Base-by-base conservation (phyloP, 495 filamentous ascomycete genomes). In the Xylona heveae region DNA sequence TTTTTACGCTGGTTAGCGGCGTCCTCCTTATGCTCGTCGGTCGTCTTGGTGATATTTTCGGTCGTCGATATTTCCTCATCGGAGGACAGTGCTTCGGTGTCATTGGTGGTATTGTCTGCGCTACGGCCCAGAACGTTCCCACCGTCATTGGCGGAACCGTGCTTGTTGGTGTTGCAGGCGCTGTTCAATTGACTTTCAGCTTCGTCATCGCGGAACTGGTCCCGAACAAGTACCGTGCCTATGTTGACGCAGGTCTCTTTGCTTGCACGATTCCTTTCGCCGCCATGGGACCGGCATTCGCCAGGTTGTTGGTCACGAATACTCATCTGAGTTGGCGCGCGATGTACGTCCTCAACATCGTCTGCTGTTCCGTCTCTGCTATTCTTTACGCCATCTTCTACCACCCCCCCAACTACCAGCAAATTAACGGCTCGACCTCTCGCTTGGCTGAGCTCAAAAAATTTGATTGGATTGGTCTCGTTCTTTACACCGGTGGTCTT, bases 11-110 rank as follows among this genome's bases (percentile, higher is more conserved):
- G 16, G 33, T 15, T 3, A 28, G 14, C 19, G 33, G 12, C 9
- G 52, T 58, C 6, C 49, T 41, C 17, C 38, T 54, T 16, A 40
- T 51, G 13, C 40, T 55, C 12, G 52, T 65, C 8, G 64, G 64
- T 9, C 56, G 60, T 23, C 38, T 67, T 5, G 51, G 52, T 2
- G 61, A 69, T 44, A 58, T 67, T 24, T 66, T 69, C 31, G 62
- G 64, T 24, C 53, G 63, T 24, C 51, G 59, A 36, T 64, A 52
- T 42, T 57, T 64, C 38, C 47, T 64, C 37, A 56, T 66, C 24
- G 50, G 47, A 3, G 53, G 51, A 23, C 45, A 54, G 3, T 3
- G 50, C 5, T 38, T 62, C 6, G 53, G 47, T 4, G 41, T 62
- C 16, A 33, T 66, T 23, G 59, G 60, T 18, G 46, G 45, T 33